Base-by-base conservation (phyloP, 306 rosid genomes). In the Albizia julibrissin region DNA sequence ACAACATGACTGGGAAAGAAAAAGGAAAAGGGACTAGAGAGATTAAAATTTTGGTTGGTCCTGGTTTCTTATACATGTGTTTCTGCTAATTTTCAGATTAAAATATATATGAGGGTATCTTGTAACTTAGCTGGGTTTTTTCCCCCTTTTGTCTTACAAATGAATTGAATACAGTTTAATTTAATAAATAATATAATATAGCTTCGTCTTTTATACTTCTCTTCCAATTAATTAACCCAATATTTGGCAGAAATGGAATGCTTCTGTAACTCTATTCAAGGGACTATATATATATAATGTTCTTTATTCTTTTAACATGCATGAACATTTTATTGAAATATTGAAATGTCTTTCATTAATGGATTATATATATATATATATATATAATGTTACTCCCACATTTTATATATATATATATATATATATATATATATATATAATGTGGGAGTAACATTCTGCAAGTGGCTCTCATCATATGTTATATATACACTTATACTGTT, bases 31-130 rank as follows among this genome's bases (percentile, higher is more conserved):
- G n/a, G 2, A 24, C 67, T 44, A 79, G 67, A 78, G 77, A 84
- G 88, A 52, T 59, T 79, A 27, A 52, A 52, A 24, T 16, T 74
- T 52, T 79, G 39, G 37, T 22, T 54, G 1, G 5, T 61, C 71
- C 22, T 70, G 18, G 68, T 68, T 76, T 81, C 84, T 78, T 78
- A 81, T 87, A 83, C 67, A 73, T 14, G 50, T 39, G 69, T 49
- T 27, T 12, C 43, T 64, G 27, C 27, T 33, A 6, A 15, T 81
- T 65, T 33, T 46, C 21, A 29, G 21, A 40, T 44, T 72, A 46
- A 78, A 74, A 29, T 54, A 40, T 46, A 8, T 54, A 14, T 59
- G 66, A 40, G 72, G 29, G 62, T 47, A 66, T 1, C 54, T 24
- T 62, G 13, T 39, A 54, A 5, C 19, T 13, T 29, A 15, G n/a